Conservation (phyloP, 257 asterid species). For the Solanum paucissectum region DNA sequence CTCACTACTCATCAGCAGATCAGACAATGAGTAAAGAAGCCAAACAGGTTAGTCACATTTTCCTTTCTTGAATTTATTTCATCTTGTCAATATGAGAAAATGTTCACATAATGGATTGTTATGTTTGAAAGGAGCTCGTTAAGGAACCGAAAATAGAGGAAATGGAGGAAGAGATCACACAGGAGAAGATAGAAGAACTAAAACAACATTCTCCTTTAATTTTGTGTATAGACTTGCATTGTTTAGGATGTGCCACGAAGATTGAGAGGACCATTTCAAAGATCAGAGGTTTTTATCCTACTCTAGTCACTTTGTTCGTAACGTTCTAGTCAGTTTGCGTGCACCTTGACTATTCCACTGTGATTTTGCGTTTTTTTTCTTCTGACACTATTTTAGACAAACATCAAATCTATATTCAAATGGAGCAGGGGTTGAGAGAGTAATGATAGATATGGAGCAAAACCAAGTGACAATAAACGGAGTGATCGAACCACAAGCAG, state of each 20-base stretch:
- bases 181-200: not conserved
- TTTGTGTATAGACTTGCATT: constrained; percentile 69
- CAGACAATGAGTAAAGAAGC: constrained; percentile 51
- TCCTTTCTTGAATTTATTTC: not conserved
- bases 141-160: not conserved
- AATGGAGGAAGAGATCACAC: not conserved
- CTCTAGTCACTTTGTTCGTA: not conserved
- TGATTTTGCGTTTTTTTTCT: not conserved
- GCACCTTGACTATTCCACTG: not conserved
- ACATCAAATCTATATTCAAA: not conserved
- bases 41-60: constrained; percentile 21
- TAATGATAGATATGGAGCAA: constrained; percentile 37
- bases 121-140: not conserved
- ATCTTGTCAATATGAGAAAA: not conserved
- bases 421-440: constrained; percentile 62
- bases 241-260: constrained; percentile 86
- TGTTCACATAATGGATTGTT: not conserved
- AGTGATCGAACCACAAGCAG: constrained; percentile 58
- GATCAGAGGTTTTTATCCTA: constrained; percentile 43
- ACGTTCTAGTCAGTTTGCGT: not conserved
- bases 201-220: constrained; percentile 52
- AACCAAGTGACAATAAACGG: constrained; percentile 73
- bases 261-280: constrained; percentile 55
- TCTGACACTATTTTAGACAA: not conserved
- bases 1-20: not conserved